These are phyloP conservation scores for Phycomyces nitens DNA, from an alignment of 192 early-diverging fungal genomes.

Conservation along the genomic window DNA sequence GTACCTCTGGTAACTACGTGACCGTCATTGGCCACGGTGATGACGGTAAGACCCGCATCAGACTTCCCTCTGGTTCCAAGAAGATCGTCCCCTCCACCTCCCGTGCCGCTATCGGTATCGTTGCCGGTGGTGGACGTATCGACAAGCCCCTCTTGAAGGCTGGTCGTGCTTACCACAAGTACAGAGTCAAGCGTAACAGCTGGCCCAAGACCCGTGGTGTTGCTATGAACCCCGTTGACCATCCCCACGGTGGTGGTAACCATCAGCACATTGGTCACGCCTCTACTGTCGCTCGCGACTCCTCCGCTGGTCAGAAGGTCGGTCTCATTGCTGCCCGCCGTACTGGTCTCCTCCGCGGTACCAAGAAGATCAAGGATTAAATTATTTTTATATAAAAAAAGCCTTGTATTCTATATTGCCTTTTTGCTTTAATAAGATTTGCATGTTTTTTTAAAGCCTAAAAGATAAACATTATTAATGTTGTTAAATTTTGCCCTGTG, in stretches of 20 bases:
- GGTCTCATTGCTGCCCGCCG: conserved; percentile 56
- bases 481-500: no score
- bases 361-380: conserved; percentile 87
- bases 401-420: neutral
- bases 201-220: conserved; percentile 99
- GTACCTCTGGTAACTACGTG: conserved; percentile 96
- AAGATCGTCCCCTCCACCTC: conserved; percentile 88
- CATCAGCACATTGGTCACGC: conserved; percentile 99
- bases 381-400: neutral
- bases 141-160: conserved; percentile 99
- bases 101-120: conserved; percentile 96
- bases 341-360: conserved; percentile 99
- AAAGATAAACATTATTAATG: no score
- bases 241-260: conserved; percentile 99
- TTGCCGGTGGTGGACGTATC: conserved; percentile 98
- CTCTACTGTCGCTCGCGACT: conserved; percentile 89
- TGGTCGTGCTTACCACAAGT: conserved; percentile 99
- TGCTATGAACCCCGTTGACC: conserved; percentile 97
- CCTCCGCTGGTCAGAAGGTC: conserved; percentile 96
- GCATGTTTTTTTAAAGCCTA: no score
- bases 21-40: conserved; percentile 99
- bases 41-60: conserved; percentile 94
- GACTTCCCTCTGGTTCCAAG: conserved; percentile 98
- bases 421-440: neutral
- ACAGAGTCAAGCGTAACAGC: conserved; percentile 97